Percentiles rank a stretch among this genome's conserved stretches.
Conservation (phyloP, 345 rosid genomes). For the Crucihimalaya himalaica region DNA sequence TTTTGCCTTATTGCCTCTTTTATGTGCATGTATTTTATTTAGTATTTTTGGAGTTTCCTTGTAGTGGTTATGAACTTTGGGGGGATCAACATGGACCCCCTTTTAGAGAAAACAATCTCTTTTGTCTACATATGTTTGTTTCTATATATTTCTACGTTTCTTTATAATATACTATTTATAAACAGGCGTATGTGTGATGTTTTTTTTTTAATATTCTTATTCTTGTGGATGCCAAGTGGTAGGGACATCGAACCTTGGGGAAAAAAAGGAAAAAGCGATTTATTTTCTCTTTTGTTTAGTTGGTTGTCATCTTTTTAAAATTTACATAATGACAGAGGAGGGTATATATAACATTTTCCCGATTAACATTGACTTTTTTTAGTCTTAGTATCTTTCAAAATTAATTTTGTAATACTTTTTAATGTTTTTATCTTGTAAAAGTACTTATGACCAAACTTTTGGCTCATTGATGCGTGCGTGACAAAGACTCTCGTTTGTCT, state of each 20-base stretch:
- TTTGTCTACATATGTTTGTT: slow-evolving; percentile 43
- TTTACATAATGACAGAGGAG: not conserved
- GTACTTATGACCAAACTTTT: slow-evolving; percentile 32
- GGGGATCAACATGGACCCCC: slow-evolving; percentile 39
- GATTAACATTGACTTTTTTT: slow-evolving; percentile 24
- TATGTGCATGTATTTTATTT: slow-evolving; percentile 34
- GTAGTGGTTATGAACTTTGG: slow-evolving; percentile 38
- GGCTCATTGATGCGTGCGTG: slow-evolving; percentile 34
- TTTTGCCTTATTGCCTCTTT: slow-evolving; percentile 26
- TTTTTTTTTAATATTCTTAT: slow-evolving; percentile 26
- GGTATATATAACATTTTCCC: not conserved
- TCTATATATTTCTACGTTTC: slow-evolving; percentile 27
- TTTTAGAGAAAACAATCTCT: slow-evolving; percentile 33
- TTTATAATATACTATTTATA: not conserved
- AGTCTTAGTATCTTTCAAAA: slow-evolving; percentile 14
- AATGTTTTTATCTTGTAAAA: slow-evolving; percentile 13
- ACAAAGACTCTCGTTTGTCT: slow-evolving; percentile 38
- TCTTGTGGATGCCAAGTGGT: slow-evolving; percentile 41
- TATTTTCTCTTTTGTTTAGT: slow-evolving; percentile 8
- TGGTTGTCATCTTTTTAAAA: not conserved
- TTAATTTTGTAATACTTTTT: not conserved
- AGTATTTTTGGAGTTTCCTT: slow-evolving; percentile 35
- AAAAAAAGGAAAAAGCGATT: not conserved
- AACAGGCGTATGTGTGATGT: slow-evolving; percentile 21
- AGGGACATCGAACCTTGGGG: slow-evolving; percentile 31